phyloP scores from a whole-genome alignment of 371 early-diverging fungal species.

The Lichtheimia ornata region DNA sequence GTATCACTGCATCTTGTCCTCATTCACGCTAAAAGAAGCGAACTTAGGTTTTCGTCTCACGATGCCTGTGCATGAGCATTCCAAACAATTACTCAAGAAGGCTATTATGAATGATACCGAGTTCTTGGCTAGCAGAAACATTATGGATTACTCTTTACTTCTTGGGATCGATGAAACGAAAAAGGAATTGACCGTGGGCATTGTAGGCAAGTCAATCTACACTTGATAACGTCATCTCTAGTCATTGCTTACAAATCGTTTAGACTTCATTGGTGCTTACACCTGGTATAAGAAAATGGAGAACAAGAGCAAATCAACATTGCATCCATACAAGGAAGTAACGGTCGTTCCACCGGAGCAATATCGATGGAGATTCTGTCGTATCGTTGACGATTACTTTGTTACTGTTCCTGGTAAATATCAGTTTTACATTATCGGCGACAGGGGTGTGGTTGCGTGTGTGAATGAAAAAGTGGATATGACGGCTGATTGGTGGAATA shows the following conservation, averaged over 20 bases:
- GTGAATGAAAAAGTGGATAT: too few relatives aligned
- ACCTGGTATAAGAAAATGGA: slow-evolving; percentile 96
- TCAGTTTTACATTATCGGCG: too few relatives aligned
- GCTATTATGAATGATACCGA: slow-evolving; percentile 84
- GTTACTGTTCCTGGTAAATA: slow-evolving; percentile 68
- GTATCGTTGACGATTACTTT: slow-evolving; percentile 86
- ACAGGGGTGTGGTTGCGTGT: too few relatives aligned
- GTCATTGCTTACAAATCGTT: not conserved
- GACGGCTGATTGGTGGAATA: too few relatives aligned
- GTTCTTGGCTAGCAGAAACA: slow-evolving; percentile 81
- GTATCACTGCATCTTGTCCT: too few relatives aligned
- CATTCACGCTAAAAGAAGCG: not conserved
- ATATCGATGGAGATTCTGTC: slow-evolving; percentile 84
- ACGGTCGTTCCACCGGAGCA: slow-evolving; percentile 90
- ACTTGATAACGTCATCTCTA: not conserved
- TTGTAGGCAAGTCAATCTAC: slow-evolving; percentile 65
- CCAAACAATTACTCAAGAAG: slow-evolving; percentile 74
- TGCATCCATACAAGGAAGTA: slow-evolving; percentile 74
- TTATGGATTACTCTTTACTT: slow-evolving; percentile 94
- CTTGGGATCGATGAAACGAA: slow-evolving; percentile 83
- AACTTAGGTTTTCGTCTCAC: slow-evolving; percentile 2
- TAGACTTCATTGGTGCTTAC: slow-evolving; percentile 92
- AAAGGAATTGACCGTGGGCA: slow-evolving; percentile 87
- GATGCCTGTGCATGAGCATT: slow-evolving; percentile 63
- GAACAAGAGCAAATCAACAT: slow-evolving; percentile 87